These are phyloP conservation scores for Ogataea nonfermentans DNA, from an alignment of 805 yeast genomes.

Conservation along the genomic window DNA sequence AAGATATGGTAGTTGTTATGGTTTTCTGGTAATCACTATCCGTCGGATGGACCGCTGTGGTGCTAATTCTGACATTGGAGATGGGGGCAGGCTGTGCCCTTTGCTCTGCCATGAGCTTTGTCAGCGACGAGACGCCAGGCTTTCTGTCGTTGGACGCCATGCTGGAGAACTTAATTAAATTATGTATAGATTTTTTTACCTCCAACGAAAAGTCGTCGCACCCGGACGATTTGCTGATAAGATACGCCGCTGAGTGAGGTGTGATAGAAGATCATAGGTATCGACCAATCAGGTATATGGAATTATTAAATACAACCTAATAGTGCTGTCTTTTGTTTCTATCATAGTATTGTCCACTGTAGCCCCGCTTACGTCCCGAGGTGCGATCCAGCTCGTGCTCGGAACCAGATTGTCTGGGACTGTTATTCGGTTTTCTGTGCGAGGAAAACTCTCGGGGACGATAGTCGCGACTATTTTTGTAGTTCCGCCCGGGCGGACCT, in stretches of 20 bases:
- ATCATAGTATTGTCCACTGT: slow-evolving; percentile 13
- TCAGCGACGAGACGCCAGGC: slow-evolving; percentile 32
- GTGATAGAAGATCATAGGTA: background rate
- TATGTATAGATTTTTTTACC: slow-evolving; percentile 3
- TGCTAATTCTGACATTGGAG: slow-evolving; percentile 19
- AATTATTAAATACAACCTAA: slow-evolving; percentile 4
- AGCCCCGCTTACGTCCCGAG: slow-evolving; percentile 14
- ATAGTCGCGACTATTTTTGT: slow-evolving; percentile 12
- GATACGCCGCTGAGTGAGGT: slow-evolving; percentile 14
- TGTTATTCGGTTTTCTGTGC: slow-evolving; percentile 7
- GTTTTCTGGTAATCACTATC: slow-evolving; percentile 26
- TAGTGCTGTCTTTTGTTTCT: slow-evolving; percentile 18
- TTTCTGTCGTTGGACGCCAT: slow-evolving; percentile 20
- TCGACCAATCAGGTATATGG: slow-evolving; percentile 8
- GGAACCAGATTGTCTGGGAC: slow-evolving; percentile 5
- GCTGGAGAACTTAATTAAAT: background rate
- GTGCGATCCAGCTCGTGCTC: slow-evolving; percentile 5
- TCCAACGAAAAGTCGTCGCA: background rate
- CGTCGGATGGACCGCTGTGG: slow-evolving; percentile 15
- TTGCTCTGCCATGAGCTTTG: slow-evolving; percentile 35
- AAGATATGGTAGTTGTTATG: slow-evolving; percentile 35
- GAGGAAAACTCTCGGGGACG: slow-evolving; percentile 6
- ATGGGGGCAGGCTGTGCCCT: slow-evolving; percentile 17
- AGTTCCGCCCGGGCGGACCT: slow-evolving; percentile 5
- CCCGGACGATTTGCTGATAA: slow-evolving; percentile 15